Base-by-base conservation (phyloP, 768 basidiomycete species). In the Tulasnella sp. region DNA sequence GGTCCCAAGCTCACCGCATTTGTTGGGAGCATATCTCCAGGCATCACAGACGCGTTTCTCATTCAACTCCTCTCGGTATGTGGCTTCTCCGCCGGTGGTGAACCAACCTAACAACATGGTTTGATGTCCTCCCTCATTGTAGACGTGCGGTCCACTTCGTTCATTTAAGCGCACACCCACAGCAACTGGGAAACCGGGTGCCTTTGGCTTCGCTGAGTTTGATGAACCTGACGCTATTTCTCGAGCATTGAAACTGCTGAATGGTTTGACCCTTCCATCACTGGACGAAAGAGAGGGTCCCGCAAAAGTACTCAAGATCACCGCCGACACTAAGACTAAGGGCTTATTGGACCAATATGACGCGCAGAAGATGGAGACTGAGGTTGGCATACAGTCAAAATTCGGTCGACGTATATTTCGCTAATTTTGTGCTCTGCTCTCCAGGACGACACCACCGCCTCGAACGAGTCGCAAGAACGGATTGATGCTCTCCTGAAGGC, bases 141-240 rank as follows among this genome's bases (percentile, higher is more conserved):
- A 98, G 96, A 91, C 96, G 37, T 98, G 95, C 80, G 97, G 97
- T 17, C 89, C 91, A 3, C 85, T 98, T 77, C 90, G 90, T 77
- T 94, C 93, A 0, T 93, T 99, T 85, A 98, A 96, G 80, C 91
- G 96, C 19, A 89, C 96, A 31, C 93, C 93, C 67, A 96, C 95
- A 1, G 93, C 95, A 34, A 91, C 93, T 22, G 94, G 96, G 81
- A 94, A 96, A 82, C 93, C 96, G 7, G 93, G 96, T 85, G 95
- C 94, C 2, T 99, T 99, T 81, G 97, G 96, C 12, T 99, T 99
- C 83, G 97, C 94, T 70, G 93, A 97, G 82, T 99, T 89, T 81
- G 93, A 96, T 82, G 96, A 96, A 74, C 94, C 97, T 17, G 93
- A 96, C 82, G 90, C 91, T 77, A 96, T 97, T 3, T 83, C 96